Evolutionary conservation across 345 rosid genomes (phyloP), one percentile per base, ranked within the genome.

Genomic region (Chamaenerion angustifolium): DNA sequence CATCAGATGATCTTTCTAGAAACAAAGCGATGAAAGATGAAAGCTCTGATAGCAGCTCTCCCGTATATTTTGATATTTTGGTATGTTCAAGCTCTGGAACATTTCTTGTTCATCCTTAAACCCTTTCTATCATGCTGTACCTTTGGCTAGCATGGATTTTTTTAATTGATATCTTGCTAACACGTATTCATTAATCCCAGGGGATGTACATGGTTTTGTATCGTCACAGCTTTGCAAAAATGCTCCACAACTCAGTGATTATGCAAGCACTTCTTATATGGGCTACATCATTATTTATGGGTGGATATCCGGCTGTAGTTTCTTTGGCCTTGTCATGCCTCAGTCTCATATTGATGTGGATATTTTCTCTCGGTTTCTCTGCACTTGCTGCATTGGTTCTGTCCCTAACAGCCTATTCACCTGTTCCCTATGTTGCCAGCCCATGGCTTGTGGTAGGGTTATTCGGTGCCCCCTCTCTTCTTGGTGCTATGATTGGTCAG

Each of bases 401-500:
- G 12, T 83, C 96, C 10, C 75, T 56, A 57, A 64, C 87, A 67
- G 76, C 85, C 57, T 49, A 89, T 40, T 76, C 95, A 3, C 95
- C 93, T 8, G 76, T 78, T 62, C 88, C 98, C 15, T 92, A 75
- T 78, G 71, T 76, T 69, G 81, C 95, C 31, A 69, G 61, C 52
- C 96, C 98, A 9, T 80, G 80, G 96, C 62, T 92, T 70, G 71
- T 53, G 11, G 47, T 92, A 66, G 96, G 98, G 55, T 67, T 92
- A 57, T 92, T 92, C 72, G 89, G 71, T 55, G 79, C 90, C 9
- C 98, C 98, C 67, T 89, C 96, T 48, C 53, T 84, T 49, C 73
- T 87, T 44, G 96, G 98, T 65, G 89, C 98, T 23, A 59, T 82
- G 60, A 74, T 71, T 11, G 98, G 98, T 51, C 96, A 92, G 57